Evolutionary conservation across 2,329 filamentous ascomycete species (phyloP).

Genomic region (Diaporthe humulicola): DNA sequence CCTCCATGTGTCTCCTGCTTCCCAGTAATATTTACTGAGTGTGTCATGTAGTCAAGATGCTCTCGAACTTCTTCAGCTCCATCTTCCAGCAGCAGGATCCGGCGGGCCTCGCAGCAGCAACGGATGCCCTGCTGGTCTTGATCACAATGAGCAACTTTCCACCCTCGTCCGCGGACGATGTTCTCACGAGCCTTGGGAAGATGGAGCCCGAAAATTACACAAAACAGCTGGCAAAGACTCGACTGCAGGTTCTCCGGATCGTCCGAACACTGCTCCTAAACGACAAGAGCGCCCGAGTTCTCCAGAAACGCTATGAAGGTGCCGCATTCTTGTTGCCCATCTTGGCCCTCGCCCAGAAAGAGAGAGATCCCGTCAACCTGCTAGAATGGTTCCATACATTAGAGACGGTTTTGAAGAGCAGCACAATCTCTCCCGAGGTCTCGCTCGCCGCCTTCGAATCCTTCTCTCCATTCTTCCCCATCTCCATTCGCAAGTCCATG

Average conservation of each 20-base stretch:
- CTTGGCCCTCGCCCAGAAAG: slow-evolving; percentile 54
- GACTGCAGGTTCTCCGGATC: slow-evolving; percentile 34
- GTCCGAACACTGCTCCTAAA: slow-evolving; percentile 7
- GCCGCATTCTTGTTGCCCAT: slow-evolving; percentile 52
- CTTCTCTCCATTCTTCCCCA: slow-evolving; percentile 73
- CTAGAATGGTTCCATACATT: slow-evolving; percentile 69
- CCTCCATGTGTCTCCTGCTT: not conserved
- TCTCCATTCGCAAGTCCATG: slow-evolving; percentile 66
- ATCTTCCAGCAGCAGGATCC: slow-evolving; percentile 38
- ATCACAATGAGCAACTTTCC: slow-evolving; percentile 34
- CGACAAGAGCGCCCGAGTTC: slow-evolving; percentile 42
- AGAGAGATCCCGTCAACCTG: slow-evolving; percentile 70
- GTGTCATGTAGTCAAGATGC: slow-evolving; percentile 29
- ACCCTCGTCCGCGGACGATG: slow-evolving; percentile 28
- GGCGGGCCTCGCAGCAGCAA: slow-evolving; percentile 32
- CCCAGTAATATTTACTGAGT: not conserved
- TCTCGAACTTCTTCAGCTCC: slow-evolving; percentile 31
- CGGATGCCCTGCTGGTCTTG: slow-evolving; percentile 36
- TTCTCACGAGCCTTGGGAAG: slow-evolving; percentile 28
- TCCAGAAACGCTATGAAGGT: slow-evolving; percentile 32
- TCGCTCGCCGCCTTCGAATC: slow-evolving; percentile 65
- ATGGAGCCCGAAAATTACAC: slow-evolving; percentile 32
- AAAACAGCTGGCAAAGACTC: slow-evolving; percentile 38
- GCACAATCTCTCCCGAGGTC: slow-evolving; percentile 59
- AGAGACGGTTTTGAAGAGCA: slow-evolving; percentile 58